Percentiles rank a stretch among this genome's conserved stretches.
Evolutionary conservation across 306 rosid species (phyloP).

Genomic region (Fagus crenata): DNA sequence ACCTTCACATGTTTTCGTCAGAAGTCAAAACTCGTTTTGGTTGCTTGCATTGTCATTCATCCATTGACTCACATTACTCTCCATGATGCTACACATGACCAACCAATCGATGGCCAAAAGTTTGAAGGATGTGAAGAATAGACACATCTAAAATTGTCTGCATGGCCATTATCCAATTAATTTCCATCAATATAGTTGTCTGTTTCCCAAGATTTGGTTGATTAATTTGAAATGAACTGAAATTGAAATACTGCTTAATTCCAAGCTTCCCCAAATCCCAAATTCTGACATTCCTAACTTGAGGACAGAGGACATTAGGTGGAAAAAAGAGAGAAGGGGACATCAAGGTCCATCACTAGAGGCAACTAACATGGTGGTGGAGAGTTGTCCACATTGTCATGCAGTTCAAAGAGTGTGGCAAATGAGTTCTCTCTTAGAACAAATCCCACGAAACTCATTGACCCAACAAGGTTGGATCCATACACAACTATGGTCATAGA

Average conservation of each 20-base stretch:
- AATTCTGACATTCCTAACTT: conserved; percentile 7
- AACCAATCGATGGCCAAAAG: background rate
- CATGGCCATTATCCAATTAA: background rate
- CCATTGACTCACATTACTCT: background rate
- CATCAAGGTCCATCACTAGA: conserved; percentile 41
- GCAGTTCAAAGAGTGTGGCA: conserved; percentile 33
- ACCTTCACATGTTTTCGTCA: too few species aligned
- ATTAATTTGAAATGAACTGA: conserved; percentile 13
- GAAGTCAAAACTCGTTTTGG: too few species aligned
- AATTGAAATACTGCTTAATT: conserved; percentile 15
- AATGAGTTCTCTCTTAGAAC: conserved; percentile 19
- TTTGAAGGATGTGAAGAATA: background rate
- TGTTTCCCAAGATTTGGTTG: conserved; percentile 20
- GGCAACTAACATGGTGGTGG: conserved; percentile 58
- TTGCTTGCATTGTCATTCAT: too few species aligned
- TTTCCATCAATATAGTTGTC: conserved; percentile 14
- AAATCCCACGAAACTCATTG: conserved; percentile 48
- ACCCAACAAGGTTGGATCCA: conserved; percentile 48
- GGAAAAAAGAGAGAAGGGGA: conserved; percentile 34
- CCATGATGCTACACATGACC: background rate
- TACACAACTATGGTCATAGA: conserved; percentile 4
- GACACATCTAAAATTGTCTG: background rate
- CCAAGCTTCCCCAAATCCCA: conserved; percentile 5
- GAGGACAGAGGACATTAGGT: conserved; percentile 35
- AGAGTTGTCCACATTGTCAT: conserved; percentile 42